phyloP scores from a whole-genome alignment of 1,284 basidiomycete genomes.

The Coriolopsis trogii region DNA sequence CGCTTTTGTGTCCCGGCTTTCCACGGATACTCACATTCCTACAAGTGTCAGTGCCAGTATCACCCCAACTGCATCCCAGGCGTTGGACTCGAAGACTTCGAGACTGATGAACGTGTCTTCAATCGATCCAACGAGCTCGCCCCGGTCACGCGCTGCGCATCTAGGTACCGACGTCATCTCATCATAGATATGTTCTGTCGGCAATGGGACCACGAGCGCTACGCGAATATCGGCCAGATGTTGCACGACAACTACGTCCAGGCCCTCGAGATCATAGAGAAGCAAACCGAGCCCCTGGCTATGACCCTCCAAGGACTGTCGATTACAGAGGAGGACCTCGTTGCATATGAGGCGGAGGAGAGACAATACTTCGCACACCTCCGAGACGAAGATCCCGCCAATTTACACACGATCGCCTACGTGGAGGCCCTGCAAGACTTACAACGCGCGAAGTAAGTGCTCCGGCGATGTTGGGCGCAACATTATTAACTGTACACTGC shows the following conservation, averaged over 20 bases:
- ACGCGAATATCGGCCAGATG: conserved; percentile 27
- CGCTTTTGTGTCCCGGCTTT: conserved; percentile 32
- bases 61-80: conserved; percentile 32
- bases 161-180: conserved; percentile 30
- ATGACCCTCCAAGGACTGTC: background rate
- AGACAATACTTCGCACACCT: conserved; percentile 19
- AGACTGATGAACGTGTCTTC: conserved; percentile 35
- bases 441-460: background rate
- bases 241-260: conserved; percentile 32
- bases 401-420: conserved; percentile 23
- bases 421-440: conserved; percentile 20
- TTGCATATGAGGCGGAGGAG: conserved; percentile 1
- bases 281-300: background rate
- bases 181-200: conserved; percentile 30
- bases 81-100: conserved; percentile 35
- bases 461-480: background rate
- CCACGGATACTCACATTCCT: conserved; percentile 37
- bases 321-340: background rate
- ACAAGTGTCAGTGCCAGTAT: conserved; percentile 31
- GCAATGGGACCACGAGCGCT: conserved; percentile 36
- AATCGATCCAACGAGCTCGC: conserved; percentile 34
- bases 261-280: conserved; percentile 27
- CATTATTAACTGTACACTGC: background rate
- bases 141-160: conserved; percentile 30
- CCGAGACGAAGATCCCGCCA: conserved; percentile 19